A percentile compares a stretch with the other conserved stretches of the same genome.
phyloP scores from a whole-genome alignment of 371 early-diverging fungal genomes.

The Blakeslea trispora region DNA sequence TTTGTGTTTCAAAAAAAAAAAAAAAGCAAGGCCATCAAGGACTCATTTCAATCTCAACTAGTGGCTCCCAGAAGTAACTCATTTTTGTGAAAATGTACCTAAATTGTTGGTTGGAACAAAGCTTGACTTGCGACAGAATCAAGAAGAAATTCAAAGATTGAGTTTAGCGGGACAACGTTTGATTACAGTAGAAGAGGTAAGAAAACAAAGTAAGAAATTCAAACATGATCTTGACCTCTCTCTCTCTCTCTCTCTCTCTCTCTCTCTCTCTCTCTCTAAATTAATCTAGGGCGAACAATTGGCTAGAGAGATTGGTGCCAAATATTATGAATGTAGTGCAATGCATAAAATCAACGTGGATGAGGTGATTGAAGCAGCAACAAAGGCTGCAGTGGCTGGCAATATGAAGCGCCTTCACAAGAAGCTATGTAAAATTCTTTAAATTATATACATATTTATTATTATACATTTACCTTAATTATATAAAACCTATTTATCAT shows the following conservation, averaged over 20 bases:
- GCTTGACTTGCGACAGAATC: slow-evolving; percentile 28
- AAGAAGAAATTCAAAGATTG: slow-evolving; percentile 25
- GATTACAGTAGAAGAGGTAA: slow-evolving; percentile 26
- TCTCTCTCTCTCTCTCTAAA: no score
- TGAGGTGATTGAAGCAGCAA: slow-evolving; percentile 51
- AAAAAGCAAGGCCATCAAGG: background rate
- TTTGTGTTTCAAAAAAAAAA: background rate
- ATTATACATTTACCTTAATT: slow-evolving; percentile 2
- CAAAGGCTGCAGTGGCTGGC: slow-evolving; percentile 44
- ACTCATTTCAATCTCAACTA: slow-evolving; percentile 20
- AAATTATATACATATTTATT: slow-evolving; percentile 7
- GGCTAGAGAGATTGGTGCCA: slow-evolving; percentile 51
- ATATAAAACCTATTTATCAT: background rate
- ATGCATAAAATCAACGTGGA: slow-evolving; percentile 46
- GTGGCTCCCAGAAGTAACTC: slow-evolving; percentile 86
- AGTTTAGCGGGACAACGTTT: slow-evolving; percentile 23
- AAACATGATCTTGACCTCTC: no score
- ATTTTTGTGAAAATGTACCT: slow-evolving; percentile 83
- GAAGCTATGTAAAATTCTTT: slow-evolving; percentile 37
- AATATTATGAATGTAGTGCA: slow-evolving; percentile 57
- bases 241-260: no score
- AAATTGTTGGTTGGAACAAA: slow-evolving; percentile 90
- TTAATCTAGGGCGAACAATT: slow-evolving; percentile 46
- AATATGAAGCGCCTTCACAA: slow-evolving; percentile 47
- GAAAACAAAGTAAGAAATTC: background rate